A percentile compares a stretch with the other conserved stretches of the same genome.
Evolutionary conservation across 1,284 basidiomycete species (phyloP).

Genomic region (Tilletia walkeri): DNA sequence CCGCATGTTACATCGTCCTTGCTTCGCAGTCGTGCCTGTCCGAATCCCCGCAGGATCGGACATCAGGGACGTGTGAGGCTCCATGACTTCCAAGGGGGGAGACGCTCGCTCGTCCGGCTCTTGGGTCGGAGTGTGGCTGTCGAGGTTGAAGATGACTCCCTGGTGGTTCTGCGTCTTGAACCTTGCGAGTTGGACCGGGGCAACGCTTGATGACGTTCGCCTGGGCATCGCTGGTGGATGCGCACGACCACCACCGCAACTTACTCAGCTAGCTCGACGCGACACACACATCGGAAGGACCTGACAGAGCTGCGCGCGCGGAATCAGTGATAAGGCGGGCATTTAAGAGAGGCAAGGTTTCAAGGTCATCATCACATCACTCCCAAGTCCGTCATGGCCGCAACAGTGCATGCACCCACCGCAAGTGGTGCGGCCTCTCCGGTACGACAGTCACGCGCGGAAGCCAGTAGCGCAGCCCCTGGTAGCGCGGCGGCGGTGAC

Average conservation of each 20-base stretch:
- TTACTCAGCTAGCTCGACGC: background rate
- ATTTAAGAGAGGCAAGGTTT: no score
- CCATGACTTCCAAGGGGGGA: background rate
- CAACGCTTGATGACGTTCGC: no score
- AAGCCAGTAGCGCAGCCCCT: background rate
- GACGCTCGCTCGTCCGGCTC: background rate
- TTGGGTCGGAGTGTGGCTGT: no score
- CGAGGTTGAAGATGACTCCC: background rate
- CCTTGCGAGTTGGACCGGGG: background rate
- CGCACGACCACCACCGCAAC: background rate
- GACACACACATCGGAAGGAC: background rate
- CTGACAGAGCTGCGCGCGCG: no score
- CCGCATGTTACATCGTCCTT: slow-evolving; percentile 43
- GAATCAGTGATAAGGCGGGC: no score
- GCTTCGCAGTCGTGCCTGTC: background rate
- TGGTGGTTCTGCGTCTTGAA: background rate
- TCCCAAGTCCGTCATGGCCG: background rate
- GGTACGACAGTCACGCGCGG: background rate
- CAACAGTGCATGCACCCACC: background rate
- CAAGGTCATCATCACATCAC: no score
- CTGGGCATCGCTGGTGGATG: background rate
- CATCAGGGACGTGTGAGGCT: background rate
- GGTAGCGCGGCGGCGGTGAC: background rate
- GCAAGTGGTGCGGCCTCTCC: slow-evolving; percentile 7
- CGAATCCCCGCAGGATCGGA: background rate